Evolutionary conservation across 2,329 filamentous ascomycete genomes (phyloP).

Genomic region (Lasiodiplodia theobromae): DNA sequence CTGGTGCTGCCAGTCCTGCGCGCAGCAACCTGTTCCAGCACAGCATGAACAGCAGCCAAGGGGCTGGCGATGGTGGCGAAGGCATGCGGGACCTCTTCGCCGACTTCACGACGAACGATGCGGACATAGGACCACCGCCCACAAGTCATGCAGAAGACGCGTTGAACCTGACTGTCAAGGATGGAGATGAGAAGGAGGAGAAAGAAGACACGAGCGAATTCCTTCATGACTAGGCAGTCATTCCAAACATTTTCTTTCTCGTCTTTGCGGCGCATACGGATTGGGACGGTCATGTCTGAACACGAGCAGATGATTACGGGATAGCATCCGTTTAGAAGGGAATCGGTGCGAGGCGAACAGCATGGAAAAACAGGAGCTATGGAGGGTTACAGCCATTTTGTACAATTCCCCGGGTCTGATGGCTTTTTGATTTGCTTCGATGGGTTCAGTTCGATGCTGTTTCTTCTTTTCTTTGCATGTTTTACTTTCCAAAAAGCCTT

Average conservation of each 20-base stretch:
- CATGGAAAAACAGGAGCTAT: constrained; percentile 20
- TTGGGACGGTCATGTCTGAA: constrained; percentile 6
- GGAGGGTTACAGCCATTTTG: constrained; percentile 12
- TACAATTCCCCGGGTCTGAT: constrained; percentile 18
- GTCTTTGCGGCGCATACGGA: constrained; percentile 26
- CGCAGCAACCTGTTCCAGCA: constrained; percentile 46
- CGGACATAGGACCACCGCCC: constrained; percentile 25
- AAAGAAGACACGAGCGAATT: constrained; percentile 24
- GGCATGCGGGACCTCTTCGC: constrained; percentile 28
- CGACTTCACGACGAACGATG: constrained; percentile 29
- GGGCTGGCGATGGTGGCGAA: constrained; percentile 9
- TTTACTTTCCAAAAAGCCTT: background rate
- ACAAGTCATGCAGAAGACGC: constrained; percentile 47
- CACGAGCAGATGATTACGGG: background rate
- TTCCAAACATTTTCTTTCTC: constrained; percentile 4
- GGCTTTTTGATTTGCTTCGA: constrained; percentile 26
- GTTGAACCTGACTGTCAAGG: constrained; percentile 45
- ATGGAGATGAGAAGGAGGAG: constrained; percentile 32
- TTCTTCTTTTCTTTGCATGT: constrained; percentile 19
- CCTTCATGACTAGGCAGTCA: constrained; percentile 16
- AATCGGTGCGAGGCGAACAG: background rate
- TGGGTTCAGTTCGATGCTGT: background rate
- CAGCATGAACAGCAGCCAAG: constrained; percentile 42
- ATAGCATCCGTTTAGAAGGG: constrained; percentile 3
- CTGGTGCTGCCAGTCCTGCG: constrained; percentile 42